Percentiles rank a stretch among this genome's conserved stretches.
These are phyloP conservation scores for Lagenidium giganteum DNA, from an alignment of 352 stramenopile genomes.

Conservation along the genomic window DNA sequence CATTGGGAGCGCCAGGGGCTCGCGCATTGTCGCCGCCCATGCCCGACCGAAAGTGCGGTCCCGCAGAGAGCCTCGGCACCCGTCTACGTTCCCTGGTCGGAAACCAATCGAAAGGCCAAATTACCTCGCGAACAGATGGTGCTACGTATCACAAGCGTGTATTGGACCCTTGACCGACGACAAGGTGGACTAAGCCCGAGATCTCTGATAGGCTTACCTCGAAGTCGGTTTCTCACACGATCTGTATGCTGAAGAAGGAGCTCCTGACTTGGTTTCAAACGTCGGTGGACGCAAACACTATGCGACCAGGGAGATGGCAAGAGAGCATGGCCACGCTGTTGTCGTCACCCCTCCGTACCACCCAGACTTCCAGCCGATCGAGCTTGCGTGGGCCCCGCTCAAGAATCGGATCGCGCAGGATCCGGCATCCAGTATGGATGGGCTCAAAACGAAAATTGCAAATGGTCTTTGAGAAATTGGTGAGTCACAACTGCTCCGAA, in stretches of 20 bases:
- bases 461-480: too few species aligned
- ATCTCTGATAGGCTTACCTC: conserved; percentile 3
- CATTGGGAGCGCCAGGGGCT: too few species aligned
- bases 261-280: neutral
- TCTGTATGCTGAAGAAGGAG: neutral
- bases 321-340: conserved; percentile 4
- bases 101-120: neutral
- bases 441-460: conserved; percentile 3
- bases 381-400: conserved; percentile 4
- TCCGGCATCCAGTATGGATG: conserved; percentile 1
- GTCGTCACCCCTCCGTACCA: conserved; percentile 7
- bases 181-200: neutral
- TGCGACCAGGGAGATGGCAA: too few species aligned
- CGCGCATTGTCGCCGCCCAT: neutral
- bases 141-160: conserved; percentile 8
- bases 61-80: neutral
- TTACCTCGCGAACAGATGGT: conserved; percentile 11
- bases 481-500: too few species aligned
- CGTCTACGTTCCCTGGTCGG: neutral
- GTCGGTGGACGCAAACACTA: too few species aligned
- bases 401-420: conserved; percentile 9
- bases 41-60: too few species aligned
- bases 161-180: neutral
- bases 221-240: neutral
- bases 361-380: conserved; percentile 8